Base-by-base conservation (phyloP, 306 rosid genomes). In the Cyclanthera cordifolia region DNA sequence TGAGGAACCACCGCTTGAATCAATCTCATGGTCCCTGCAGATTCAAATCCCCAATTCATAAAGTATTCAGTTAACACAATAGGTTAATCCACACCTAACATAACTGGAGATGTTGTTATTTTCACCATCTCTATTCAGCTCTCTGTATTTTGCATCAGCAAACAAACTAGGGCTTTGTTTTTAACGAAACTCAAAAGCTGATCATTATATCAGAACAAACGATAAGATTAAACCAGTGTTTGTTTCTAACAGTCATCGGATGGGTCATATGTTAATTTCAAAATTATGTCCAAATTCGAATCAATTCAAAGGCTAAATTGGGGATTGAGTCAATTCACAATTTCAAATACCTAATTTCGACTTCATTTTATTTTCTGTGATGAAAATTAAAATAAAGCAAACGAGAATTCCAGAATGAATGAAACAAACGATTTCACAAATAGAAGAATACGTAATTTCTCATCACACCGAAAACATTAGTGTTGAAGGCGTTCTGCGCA, bases 1-100 rank as follows among this genome's bases (percentile, higher is more conserved):
- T 87, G 94, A 75, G 96, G 98, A 74, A 83, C 81, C 74, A 85
- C 91, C 37, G 94, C 86, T 80, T 93, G 98, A 75, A 89, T 79
- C 88, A 93, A 79, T 78, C 98, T 88, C 79, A 93, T 67, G 24
- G 91, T 53, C 79, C 96, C 98, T 89, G 78, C 56, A 24, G 13
- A 13, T 54, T 8, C n/a, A 54, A 21, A 1, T 48, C 41, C 14
- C 50, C 70, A 48, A 3, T 47, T 28, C 25, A 48, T 14, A 21
- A 25, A 56, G 41, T 34, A 34, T 34, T 34, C 41, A 5, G 15
- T 14, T 56, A 56, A 6, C 10, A 57, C 8, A 15, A 57, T 28
- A 15, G 21, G 16, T 11, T 13, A 54, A 24, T n/a, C n/a, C n/a
- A n/a, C n/a, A n/a, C n/a, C n/a, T n/a, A n/a, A n/a, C 21, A 57